Evolutionary conservation across 305 asterid genomes (phyloP), one percentile per base, ranked within the genome.

Genomic region (Fraxinus nigra): DNA sequence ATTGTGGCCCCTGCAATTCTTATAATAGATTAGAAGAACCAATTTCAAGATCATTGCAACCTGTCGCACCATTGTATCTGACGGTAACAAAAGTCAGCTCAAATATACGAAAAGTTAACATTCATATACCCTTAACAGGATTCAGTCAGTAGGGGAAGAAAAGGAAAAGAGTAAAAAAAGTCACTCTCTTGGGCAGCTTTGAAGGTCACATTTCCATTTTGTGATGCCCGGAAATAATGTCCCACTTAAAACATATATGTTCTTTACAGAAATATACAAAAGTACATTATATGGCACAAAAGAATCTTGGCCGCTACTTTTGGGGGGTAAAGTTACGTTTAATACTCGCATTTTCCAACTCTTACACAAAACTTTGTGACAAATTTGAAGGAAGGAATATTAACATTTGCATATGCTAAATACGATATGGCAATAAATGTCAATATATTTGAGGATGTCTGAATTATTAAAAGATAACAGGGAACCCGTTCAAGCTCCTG

Each of bases 61-160:
- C 90, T 96, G 98, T 77, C 95, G 89, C 67, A 81, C 93, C 97
- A 92, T 91, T 81, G 93, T 92, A 90, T 96, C 99, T 96, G 88
- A 51, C 79, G 87, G 84, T 38, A 83, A 80, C 24, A 81, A 20
- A 70, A 13, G 37, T 32, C 22, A 70, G 22, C 9, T 69, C 34
- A 30, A 69, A 69, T 69, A 14, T 14, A 14, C 22, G 0, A 13
- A 67, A 32, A 16, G 43, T 70, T 70, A 32, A 63, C 40, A 32
- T 70, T 28, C 24, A 54, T 11, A 13, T 70, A 11, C 10, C 11
- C 40, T 14, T 32, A 30, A 32, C 75, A 70, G 40, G 40, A 26
- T 13, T 69, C 75, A 32, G 43, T 32, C 38, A 30, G 20, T 11
- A 28, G 18, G 8, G n/a, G 33, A 18, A 7, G 67, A 11, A 9